Evolutionary conservation across 345 rosid species (phyloP).

Genomic region (Murraya paniculata): DNA sequence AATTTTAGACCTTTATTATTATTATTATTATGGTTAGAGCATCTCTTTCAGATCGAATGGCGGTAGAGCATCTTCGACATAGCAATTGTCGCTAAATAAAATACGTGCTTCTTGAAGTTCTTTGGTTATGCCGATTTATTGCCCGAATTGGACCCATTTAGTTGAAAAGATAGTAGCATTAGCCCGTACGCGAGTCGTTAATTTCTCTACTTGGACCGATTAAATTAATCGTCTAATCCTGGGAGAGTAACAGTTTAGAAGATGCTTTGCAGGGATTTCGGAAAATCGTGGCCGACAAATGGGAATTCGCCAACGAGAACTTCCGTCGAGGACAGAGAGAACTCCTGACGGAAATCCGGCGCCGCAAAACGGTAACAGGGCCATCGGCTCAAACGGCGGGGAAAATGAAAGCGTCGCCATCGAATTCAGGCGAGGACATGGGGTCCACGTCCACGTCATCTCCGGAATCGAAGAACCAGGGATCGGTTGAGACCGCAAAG

Average conservation of each 20-base stretch:
- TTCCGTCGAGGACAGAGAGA: constrained; percentile 60
- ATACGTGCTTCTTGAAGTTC: background rate
- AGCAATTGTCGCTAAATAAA: background rate
- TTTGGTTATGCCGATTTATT: too few species aligned
- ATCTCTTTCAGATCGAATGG: too few species aligned
- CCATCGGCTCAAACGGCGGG: constrained; percentile 17
- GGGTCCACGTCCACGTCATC: constrained; percentile 82
- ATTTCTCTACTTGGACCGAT: background rate
- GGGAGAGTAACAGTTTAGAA: too few species aligned
- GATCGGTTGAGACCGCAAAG: constrained; percentile 54
- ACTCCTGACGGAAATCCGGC: constrained; percentile 45
- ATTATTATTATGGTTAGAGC: too few species aligned
- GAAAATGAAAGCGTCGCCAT: constrained; percentile 36
- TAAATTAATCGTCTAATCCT: too few species aligned
- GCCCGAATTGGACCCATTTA: too few species aligned
- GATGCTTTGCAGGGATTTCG: constrained; percentile 52
- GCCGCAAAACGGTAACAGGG: constrained; percentile 52
- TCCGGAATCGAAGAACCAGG: constrained; percentile 74
- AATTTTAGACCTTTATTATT: too few species aligned
- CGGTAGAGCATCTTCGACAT: too few species aligned
- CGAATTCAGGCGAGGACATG: constrained; percentile 71
- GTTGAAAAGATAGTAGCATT: too few species aligned
- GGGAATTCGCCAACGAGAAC: constrained; percentile 80
- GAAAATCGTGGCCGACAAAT: constrained; percentile 76
- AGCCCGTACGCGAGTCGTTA: background rate